phyloP scores from a whole-genome alignment of 805 yeast species.

The Candida fluviatilis region DNA sequence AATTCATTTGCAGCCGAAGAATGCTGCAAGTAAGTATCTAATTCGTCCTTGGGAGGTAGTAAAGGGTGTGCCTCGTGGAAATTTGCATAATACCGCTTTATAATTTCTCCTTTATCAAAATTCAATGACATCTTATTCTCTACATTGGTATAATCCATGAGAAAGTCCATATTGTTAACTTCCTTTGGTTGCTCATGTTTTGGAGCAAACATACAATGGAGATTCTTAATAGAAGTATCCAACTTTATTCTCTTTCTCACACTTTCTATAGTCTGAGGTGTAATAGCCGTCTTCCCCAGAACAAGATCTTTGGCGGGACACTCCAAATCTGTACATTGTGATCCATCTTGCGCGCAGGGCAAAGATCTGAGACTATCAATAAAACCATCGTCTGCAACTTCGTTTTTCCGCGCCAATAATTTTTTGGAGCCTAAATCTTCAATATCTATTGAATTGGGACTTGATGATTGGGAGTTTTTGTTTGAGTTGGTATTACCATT shows the following conservation, averaged over 20 bases:
- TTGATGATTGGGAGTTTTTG: neutral
- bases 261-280: slow-evolving; percentile 5
- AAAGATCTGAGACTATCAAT: slow-evolving; percentile 5
- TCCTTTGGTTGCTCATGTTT: neutral
- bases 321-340: slow-evolving; percentile 8
- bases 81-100: slow-evolving; percentile 9
- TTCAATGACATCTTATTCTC: slow-evolving; percentile 42
- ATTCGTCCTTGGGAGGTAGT: slow-evolving; percentile 36
- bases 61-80: slow-evolving; percentile 42
- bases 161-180: slow-evolving; percentile 1
- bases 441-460: slow-evolving; percentile 13
- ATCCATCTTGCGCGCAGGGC: slow-evolving; percentile 10
- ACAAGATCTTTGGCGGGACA: slow-evolving; percentile 6
- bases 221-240: slow-evolving; percentile 8
- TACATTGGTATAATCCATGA: slow-evolving; percentile 45
- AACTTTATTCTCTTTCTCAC: slow-evolving; percentile 9
- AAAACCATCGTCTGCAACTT: slow-evolving; percentile 2
- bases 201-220: slow-evolving; percentile 11
- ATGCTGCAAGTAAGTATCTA: slow-evolving; percentile 26
- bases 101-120: slow-evolving; percentile 11
- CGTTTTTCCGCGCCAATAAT: neutral
- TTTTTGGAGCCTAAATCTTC: slow-evolving; percentile 12
- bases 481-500: neutral
- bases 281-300: slow-evolving; percentile 9
- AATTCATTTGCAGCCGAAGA: slow-evolving; percentile 37